Base-by-base conservation (phyloP, 495 filamentous ascomycete species). In the Daldinia vernicosa region DNA sequence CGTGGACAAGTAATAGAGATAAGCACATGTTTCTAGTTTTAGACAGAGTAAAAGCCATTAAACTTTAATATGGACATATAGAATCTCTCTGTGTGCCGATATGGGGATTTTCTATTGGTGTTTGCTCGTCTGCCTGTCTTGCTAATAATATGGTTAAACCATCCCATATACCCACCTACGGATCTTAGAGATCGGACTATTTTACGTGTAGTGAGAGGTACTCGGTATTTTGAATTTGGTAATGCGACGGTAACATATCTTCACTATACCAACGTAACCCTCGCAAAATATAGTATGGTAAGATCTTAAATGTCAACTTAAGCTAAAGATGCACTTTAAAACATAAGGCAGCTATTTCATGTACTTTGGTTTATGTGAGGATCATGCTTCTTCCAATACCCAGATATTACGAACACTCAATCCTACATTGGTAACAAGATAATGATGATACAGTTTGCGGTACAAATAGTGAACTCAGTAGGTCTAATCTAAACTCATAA, bases 21-120 rank as follows among this genome's bases (percentile, higher is more conserved):
- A 71, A 71, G 51, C 69, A 71, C 69, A 67, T 71, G 69, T 40
- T 37, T 63, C n/a, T 15, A 40, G 62, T 71, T 61, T 61, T 37
- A 54, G 35, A 67, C 57, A 67, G 8, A 59, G 50, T 45, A 45
- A 11, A 26, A 67, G 19, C 11, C 43, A 61, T 19, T 55, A 43
- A 67, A 37, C 15, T 66, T 24, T 17, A 51, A 53, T 60, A 40
- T 57, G 9, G 9, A 40, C 45, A 43, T 51, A 53, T 35, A 26
- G 45, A 53, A 40, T 66, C 6, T 43, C 55, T 45, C 26, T 60
- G 26, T 47, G 26, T 24, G 15, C 56, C 27, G 60, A 60, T 55
- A 11, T 28, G 6, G 47, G 43, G 56, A 28, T 43, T 30, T 59
- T 17, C 32, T 43, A 19, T 59, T 59, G 19, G 33, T 24, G 12